Conservation (phyloP, 2,329 filamentous ascomycete genomes). For the Dactylellina leptospora region DNA sequence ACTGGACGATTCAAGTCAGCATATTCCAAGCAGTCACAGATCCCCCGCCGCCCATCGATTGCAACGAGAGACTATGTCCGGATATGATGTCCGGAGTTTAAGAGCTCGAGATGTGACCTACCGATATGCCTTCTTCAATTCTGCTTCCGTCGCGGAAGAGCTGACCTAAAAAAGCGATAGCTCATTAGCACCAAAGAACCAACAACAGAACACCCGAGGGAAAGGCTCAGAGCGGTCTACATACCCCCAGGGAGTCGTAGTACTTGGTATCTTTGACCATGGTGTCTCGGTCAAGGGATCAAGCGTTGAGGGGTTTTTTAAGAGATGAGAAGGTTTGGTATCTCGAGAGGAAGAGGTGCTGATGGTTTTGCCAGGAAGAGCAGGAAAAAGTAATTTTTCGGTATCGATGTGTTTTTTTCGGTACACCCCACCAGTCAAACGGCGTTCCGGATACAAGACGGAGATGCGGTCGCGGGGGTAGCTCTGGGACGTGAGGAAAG, state of each 20-base stretch:
- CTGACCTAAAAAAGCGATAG: too few relatives aligned
- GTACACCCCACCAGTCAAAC: slow-evolving; percentile 41
- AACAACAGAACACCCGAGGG: too few relatives aligned
- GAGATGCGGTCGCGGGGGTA: background rate
- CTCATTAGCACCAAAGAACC: too few relatives aligned
- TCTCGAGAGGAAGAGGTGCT: slow-evolving; percentile 23
- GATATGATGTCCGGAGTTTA: background rate
- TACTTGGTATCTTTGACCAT: slow-evolving; percentile 83
- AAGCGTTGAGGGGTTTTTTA: slow-evolving; percentile 6
- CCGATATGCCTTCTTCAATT: slow-evolving; percentile 85
- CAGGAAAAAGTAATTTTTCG: slow-evolving; percentile 6
- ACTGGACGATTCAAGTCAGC: too few relatives aligned
- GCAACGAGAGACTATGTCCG: background rate
- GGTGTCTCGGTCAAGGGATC: slow-evolving; percentile 53
- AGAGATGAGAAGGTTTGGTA: slow-evolving; percentile 19
- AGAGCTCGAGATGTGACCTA: slow-evolving; percentile 3
- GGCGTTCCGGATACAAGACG: background rate
- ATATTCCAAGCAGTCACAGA: too few relatives aligned
- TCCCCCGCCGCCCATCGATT: too few relatives aligned
- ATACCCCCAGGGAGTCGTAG: slow-evolving; percentile 81
- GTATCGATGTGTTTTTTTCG: slow-evolving; percentile 24
- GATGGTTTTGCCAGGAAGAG: slow-evolving; percentile 28
- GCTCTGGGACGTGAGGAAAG: background rate
- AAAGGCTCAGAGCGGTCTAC: too few relatives aligned
- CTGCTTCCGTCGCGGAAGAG: slow-evolving; percentile 81